Percentiles rank a stretch among this genome's conserved stretches.
Conservation (phyloP, 352 stramenopile genomes). For the Pythium utonaiense region DNA sequence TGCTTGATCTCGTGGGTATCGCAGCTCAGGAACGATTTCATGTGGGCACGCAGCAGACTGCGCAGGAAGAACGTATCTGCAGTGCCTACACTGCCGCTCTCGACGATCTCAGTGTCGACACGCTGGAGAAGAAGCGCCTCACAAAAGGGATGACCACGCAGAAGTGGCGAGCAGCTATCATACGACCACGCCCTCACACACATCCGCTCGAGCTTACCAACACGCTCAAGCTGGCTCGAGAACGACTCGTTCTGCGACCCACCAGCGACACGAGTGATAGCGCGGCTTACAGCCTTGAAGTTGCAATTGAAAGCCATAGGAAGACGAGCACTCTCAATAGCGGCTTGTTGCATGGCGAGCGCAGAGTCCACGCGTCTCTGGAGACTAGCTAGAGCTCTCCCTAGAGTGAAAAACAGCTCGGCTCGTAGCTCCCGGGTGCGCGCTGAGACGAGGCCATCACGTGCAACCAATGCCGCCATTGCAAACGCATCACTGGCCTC, state of each 20-base stretch:
- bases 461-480: slow-evolving; percentile 13
- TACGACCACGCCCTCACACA: slow-evolving; percentile 52
- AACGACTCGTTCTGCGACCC: slow-evolving; percentile 41
- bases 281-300: slow-evolving; percentile 35
- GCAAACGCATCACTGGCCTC: slow-evolving; percentile 7
- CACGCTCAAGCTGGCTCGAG: slow-evolving; percentile 30
- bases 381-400: neutral
- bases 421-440: slow-evolving; percentile 10
- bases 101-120: slow-evolving; percentile 43
- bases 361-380: slow-evolving; percentile 1
- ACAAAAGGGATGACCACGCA: slow-evolving; percentile 40
- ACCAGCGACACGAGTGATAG: slow-evolving; percentile 28
- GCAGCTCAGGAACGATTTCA: slow-evolving; percentile 37
- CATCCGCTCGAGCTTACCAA: slow-evolving; percentile 63
- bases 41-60: slow-evolving; percentile 44
- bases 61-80: slow-evolving; percentile 55
- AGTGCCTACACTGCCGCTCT: slow-evolving; percentile 12
- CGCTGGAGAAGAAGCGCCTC: slow-evolving; percentile 59
- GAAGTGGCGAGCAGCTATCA: slow-evolving; percentile 35
- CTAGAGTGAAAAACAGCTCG: slow-evolving; percentile 12
- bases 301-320: slow-evolving; percentile 14
- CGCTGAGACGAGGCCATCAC: slow-evolving; percentile 6
- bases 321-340: slow-evolving; percentile 13
- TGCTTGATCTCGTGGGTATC: slow-evolving; percentile 33
- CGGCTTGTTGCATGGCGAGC: slow-evolving; percentile 15